Percentiles rank a stretch among this genome's conserved stretches.
Evolutionary conservation across 345 rosid genomes (phyloP).

Genomic region (Arabidopsis arenosa): DNA sequence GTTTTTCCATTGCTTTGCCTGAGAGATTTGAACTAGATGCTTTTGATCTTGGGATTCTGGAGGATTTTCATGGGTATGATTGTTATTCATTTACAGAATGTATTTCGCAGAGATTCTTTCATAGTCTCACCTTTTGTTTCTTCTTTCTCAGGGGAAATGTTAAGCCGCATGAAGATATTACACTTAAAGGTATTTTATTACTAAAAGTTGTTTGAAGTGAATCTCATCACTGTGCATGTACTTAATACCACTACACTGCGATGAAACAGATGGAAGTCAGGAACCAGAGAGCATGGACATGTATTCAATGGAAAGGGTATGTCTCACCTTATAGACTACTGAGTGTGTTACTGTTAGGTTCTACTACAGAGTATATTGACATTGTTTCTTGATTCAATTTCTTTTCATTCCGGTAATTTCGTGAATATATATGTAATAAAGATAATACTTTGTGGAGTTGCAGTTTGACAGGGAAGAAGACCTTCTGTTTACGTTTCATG

Average conservation of each 20-base stretch:
- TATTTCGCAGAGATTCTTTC: constrained; percentile 15
- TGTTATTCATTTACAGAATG: constrained; percentile 17
- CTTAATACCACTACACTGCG: constrained; percentile 18
- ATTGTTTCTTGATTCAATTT: constrained; percentile 6
- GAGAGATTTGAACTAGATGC: constrained; percentile 87
- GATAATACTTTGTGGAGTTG: constrained; percentile 20
- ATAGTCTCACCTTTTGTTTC: constrained; percentile 17
- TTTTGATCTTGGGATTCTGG: constrained; percentile 83
- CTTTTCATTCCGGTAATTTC: background rate
- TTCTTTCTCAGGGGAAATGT: constrained; percentile 58
- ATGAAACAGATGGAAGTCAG: constrained; percentile 59
- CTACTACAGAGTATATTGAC: constrained; percentile 2
- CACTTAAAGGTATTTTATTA: constrained; percentile 65
- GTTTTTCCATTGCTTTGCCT: constrained; percentile 62
- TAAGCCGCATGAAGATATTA: constrained; percentile 63
- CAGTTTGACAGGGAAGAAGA: constrained; percentile 46
- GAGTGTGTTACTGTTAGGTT: constrained; percentile 3
- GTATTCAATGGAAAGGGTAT: constrained; percentile 58
- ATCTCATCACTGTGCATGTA: background rate
- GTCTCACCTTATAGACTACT: constrained; percentile 21
- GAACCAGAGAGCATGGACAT: constrained; percentile 40
- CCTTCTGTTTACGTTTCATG: constrained; percentile 29
- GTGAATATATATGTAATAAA: constrained; percentile 2
- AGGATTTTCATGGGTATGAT: constrained; percentile 65
- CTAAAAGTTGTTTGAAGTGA: constrained; percentile 8